Evolutionary conservation across 345 rosid genomes (phyloP).

Genomic region (Arabis alpina): DNA sequence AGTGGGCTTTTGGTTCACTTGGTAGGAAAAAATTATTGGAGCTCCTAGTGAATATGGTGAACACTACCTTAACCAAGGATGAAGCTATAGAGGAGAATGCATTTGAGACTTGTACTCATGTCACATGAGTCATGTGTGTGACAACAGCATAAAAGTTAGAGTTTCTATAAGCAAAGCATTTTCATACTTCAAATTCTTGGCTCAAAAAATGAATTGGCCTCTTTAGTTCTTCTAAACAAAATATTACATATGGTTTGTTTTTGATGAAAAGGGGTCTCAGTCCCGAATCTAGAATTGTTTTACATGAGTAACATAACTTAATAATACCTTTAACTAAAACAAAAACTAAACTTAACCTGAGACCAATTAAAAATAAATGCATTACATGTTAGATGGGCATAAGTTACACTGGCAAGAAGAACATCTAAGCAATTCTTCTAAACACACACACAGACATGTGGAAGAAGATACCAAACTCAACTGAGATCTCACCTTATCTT

Average conservation of each 20-base stretch:
- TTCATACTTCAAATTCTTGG: conserved; percentile 53
- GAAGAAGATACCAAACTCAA: conserved; percentile 34
- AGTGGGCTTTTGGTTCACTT: neutral
- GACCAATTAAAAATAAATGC: conserved; percentile 23
- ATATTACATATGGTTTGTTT: too few relatives aligned
- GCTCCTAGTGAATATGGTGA: neutral
- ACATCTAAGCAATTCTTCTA: conserved; percentile 22
- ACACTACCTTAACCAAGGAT: conserved; percentile 51
- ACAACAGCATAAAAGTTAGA: conserved; percentile 66
- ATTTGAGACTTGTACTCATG: conserved; percentile 53
- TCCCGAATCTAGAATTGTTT: conserved; percentile 17
- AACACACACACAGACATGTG: conserved; percentile 12
- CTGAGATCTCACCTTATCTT: conserved; percentile 12
- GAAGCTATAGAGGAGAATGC: conserved; percentile 69
- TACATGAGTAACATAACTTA: conserved; percentile 5
- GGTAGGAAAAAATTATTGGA: neutral
- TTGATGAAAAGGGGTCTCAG: too few relatives aligned
- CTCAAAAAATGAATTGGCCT: too few relatives aligned
- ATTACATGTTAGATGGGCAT: conserved; percentile 28
- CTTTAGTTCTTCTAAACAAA: too few relatives aligned
- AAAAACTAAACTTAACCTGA: conserved; percentile 14
- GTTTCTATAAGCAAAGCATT: conserved; percentile 63
- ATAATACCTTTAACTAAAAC: neutral
- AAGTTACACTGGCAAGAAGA: conserved; percentile 29
- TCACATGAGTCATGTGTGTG: conserved; percentile 58